Evolutionary conservation across 257 asterid genomes (phyloP), one percentile per base, ranked within the genome.

Genomic region (Plectranthus barbatus): DNA sequence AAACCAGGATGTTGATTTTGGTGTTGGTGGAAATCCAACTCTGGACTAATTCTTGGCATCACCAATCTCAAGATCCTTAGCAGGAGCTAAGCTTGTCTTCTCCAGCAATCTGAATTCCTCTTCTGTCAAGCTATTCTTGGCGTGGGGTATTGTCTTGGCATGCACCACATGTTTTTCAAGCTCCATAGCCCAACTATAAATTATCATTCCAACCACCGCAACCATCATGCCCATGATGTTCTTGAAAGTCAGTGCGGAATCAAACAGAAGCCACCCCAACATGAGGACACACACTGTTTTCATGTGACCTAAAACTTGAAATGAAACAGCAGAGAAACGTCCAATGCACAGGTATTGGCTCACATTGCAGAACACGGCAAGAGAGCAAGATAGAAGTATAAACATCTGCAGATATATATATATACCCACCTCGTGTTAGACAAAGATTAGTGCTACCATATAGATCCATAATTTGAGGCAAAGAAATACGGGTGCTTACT

Each of bases 341-440:
- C 98, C 98, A 2, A 92, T 92, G 78, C 98, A 92, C 31, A 92
- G 95, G 80, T 92, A 92, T 74, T 92, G 98, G 72, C 98, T 92
- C 60, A 92, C 79, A 26, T 92, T 92, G 97, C 98, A 92, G 93
- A 92, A 92, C 36, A 92, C 98, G 0, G 98, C 98, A 31, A 92
- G 77, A 17, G 89, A 76, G 60, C 98, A 92, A 5, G 98, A 92
- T 33, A 92, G 81, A 61, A 83, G 85, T 59, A 86, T 83, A 45
- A 83, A 89, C 41, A 85, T 53, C 98, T 92, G 98, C 95, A 84
- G 14, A 56, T 18, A 55, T 33, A 56, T n/a, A n/a, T n/a, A n/a
- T n/a, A n/a, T n/a, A n/a, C n/a, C 46, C 40, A 64, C 47, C 54
- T 37, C 29, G 10, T 24, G 75, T 82, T 41, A 74, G 14, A 1